These are phyloP conservation scores for Aspergillus tanneri DNA, from an alignment of 2,329 filamentous ascomycete genomes.

Conservation along the genomic window DNA sequence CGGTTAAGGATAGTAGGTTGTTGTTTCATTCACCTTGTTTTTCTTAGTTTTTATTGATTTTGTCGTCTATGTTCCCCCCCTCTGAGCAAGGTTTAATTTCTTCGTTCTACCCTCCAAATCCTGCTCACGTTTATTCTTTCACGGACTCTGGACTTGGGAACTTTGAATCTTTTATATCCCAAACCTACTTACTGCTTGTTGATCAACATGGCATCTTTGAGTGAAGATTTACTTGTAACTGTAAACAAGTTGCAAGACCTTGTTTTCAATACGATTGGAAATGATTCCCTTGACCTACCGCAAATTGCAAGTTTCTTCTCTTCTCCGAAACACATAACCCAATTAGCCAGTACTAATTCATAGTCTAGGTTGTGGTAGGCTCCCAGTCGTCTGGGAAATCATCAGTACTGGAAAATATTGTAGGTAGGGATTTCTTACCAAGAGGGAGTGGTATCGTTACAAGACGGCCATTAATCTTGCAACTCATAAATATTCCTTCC, in stretches of 20 bases:
- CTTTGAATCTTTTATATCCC: not conserved
- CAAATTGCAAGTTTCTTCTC: constrained; percentile 78
- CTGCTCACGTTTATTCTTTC: no score
- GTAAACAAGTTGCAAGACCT: constrained; percentile 99
- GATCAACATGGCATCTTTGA: constrained; percentile 79
- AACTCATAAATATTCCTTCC: constrained; percentile 92
- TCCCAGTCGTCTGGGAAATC: constrained; percentile 99
- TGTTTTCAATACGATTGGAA: constrained; percentile 99
- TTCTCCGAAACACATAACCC: not conserved
- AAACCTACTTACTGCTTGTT: not conserved
- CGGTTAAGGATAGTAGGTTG: no score
- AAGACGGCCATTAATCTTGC: constrained; percentile 86
- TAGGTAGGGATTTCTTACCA: constrained; percentile 94
- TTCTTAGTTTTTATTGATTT: no score
- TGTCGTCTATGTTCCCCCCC: no score
- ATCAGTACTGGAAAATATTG: constrained; percentile 97
- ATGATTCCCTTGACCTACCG: constrained; percentile 93
- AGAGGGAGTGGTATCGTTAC: constrained; percentile 97
- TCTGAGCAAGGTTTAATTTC: no score
- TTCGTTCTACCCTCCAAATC: no score
- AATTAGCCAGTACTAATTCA: constrained; percentile 6
- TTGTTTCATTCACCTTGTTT: no score
- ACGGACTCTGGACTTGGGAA: no score
- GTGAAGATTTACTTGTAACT: constrained; percentile 89
- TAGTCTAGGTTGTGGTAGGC: constrained; percentile 82